Base-by-base conservation (phyloP, 1,284 basidiomycete species). In the Pseudozyma thailandica region DNA sequence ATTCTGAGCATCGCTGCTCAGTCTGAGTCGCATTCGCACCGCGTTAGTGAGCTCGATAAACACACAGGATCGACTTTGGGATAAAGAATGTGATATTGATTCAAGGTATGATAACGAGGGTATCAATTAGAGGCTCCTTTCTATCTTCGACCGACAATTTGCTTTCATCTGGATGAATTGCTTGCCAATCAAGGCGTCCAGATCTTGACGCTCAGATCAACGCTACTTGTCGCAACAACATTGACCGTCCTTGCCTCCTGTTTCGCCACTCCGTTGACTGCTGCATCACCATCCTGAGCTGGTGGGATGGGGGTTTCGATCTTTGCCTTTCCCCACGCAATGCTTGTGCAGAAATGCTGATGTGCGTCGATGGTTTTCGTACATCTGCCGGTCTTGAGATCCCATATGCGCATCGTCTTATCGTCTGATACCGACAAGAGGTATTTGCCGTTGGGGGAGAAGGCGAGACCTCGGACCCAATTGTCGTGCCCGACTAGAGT, bases 401-500 rank as follows among this genome's bases (percentile, higher is more conserved):
- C 93, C 93, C 93, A 95, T 15, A 93, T 87, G 9, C 91, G 88
- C 77, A 94, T 88, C 9, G 92, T 92, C 84, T 93, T 92, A 86
- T 95, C 93, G 83, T 95, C 93, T 6, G 91, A 91, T 2, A 90
- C 92, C 2, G 92, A 93, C 15, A 95, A 86, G 5, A 95, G 88
- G 80, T 88, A 90, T 83, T 93, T 93, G 37, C 93, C 93, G 54
- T 76, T 78, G 3, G 79, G 79, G 28, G 77, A 72, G 26, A 80
- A 81, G 0, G 64, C 71, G 8, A 82, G 46, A 0, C 70, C 78
- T 12, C 80, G 50, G 1, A 81, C 57, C 80, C 80, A 82, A 30
- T 80, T 80, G 46, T 82, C 80, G 56, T 81, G 79, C 0, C 78
- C 79, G 30, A 68, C 55, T 20, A 92, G 84, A 8, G 86, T 89